phyloP scores from a whole-genome alignment of 768 basidiomycete genomes.

The Rubroboletus pulcherrimus region DNA sequence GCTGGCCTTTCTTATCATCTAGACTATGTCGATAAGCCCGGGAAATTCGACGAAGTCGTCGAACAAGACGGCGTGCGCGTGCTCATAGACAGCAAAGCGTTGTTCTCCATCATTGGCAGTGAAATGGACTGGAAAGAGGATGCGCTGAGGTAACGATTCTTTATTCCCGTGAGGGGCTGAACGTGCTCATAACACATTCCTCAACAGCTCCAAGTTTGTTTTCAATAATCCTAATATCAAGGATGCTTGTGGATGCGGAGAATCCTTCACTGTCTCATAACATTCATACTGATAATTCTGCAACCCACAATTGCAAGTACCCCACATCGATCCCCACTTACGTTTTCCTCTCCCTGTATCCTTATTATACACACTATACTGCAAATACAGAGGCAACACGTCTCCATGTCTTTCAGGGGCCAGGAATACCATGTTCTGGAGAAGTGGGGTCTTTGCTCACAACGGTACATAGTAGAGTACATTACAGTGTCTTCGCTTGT shows the following conservation, averaged over 20 bases:
- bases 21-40: constrained; percentile 89
- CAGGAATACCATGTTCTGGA: constrained; percentile 1
- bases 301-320: constrained; percentile 11
- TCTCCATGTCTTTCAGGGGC: not conserved
- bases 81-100: constrained; percentile 91
- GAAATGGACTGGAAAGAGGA: constrained; percentile 99
- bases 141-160: constrained; percentile 57
- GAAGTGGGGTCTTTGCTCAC: constrained; percentile 14
- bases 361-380: constrained; percentile 20
- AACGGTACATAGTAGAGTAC: constrained; percentile 10
- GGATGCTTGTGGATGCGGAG: constrained; percentile 93
- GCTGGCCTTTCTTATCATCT: constrained; percentile 83
- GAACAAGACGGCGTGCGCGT: constrained; percentile 94
- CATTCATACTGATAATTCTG: constrained; percentile 5
- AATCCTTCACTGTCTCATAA: constrained; percentile 71
- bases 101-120: constrained; percentile 97
- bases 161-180: not conserved
- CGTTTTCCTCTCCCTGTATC: constrained; percentile 24
- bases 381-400: constrained; percentile 8
- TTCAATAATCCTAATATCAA: constrained; percentile 92
- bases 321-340: constrained; percentile 6
- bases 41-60: constrained; percentile 93
- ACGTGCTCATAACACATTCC: constrained; percentile 1
- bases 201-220: constrained; percentile 66
- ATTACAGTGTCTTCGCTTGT: constrained; percentile 10